Base-by-base conservation (phyloP, 768 basidiomycete species). In the Amanita pseudoporphyria region DNA sequence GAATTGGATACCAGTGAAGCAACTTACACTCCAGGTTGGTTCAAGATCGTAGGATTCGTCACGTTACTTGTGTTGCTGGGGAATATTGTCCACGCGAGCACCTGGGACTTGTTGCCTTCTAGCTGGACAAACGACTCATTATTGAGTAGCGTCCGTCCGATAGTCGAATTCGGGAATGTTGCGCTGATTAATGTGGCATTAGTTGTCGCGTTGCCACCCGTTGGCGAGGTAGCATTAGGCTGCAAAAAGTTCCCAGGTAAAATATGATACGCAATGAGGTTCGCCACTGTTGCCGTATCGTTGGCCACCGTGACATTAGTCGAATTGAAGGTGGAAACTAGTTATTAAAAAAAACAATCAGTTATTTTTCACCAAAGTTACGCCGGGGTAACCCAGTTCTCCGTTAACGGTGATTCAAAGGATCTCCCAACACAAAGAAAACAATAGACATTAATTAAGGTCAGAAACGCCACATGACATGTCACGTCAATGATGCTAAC, bases 111-210 rank as follows among this genome's bases (percentile, higher is more conserved):
- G 54, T 73, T 72, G 5, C 75, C 84, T 56, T 83, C 82, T 0
- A 87, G 73, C 18, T 57, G 61, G 6, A 82, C 76, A 24, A 73
- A 60, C 0, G 65, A 51, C 0, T 72, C 57, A 33, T 74, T 70
- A 37, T 73, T 74, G 37, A 86, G 69, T n/a, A 81, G 64, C 0
- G 84, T 82, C 35, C 81, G 74, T 1, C 79, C 81, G 47, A 88
- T 63, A 0, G 83, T 84, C 54, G 72, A 68, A 55, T 76, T 78
- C 1, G 84, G 82, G 50, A 65, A 74, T 13, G 64, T 60, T 9
- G 65, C 63, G n/a, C 71, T 66, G 9, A 64, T 52, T 4, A 71
- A 67, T 37, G 65, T 51, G 1, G 57, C 52, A n/a, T 52, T 46
- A 1, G 45, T 45, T 9, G 49, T 43, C 13, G 22, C 49, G 7